Evolutionary conservation across 345 rosid species (phyloP).

Genomic region (Laguncularia racemosa): DNA sequence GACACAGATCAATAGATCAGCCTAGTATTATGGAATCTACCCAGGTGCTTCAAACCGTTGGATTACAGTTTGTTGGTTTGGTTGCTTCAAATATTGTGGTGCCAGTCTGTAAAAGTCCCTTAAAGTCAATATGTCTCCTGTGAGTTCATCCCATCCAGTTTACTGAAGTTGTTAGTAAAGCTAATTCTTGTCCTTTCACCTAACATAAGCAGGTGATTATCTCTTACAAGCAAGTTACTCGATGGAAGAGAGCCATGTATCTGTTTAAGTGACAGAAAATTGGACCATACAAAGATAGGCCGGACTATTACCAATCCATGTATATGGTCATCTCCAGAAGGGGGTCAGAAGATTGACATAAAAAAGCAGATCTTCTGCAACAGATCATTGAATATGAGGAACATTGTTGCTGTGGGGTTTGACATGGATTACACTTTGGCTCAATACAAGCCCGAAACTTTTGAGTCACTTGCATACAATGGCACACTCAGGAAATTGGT

Average conservation of each 20-base stretch:
- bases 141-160: background rate
- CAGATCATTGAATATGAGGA: slow-evolving; percentile 91
- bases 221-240: slow-evolving; percentile 29
- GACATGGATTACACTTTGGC: slow-evolving; percentile 99
- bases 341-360: slow-evolving; percentile 42
- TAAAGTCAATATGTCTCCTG: background rate
- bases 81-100: background rate
- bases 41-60: background rate
- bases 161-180: background rate
- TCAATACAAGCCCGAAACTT: slow-evolving; percentile 91
- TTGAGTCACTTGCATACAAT: slow-evolving; percentile 86
- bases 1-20: no score
- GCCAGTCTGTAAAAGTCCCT: background rate
- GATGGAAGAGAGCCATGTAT: slow-evolving; percentile 37
- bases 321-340: slow-evolving; percentile 69
- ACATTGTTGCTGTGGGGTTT: slow-evolving; percentile 84
- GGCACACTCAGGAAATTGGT: slow-evolving; percentile 90
- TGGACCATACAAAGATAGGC: slow-evolving; percentile 20
- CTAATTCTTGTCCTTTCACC: background rate
- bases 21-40: no score
- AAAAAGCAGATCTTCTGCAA: slow-evolving; percentile 91
- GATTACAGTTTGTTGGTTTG: background rate
- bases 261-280: slow-evolving; percentile 28
- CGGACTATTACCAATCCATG: slow-evolving; percentile 28
- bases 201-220: slow-evolving; percentile 38